Evolutionary conservation across 345 rosid genomes (phyloP).

Genomic region (Firmiana major): DNA sequence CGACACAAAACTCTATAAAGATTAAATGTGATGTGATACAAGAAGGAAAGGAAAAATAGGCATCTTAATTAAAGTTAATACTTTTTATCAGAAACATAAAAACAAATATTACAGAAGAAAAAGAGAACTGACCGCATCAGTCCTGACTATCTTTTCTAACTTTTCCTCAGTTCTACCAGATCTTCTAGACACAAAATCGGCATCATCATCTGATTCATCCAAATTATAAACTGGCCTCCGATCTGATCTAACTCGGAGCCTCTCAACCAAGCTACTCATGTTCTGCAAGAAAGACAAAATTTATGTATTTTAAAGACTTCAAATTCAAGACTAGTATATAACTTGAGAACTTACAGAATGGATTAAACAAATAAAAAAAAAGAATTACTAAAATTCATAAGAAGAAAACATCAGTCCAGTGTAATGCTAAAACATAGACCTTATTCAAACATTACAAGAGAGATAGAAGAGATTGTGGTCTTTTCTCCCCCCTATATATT

Average conservation of each 20-base stretch:
- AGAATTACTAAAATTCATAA: not conserved
- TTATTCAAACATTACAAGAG: not conserved
- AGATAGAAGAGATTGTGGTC: not conserved
- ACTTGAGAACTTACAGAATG: not conserved
- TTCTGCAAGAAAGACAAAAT: conserved; percentile 42
- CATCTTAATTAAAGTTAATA: not conserved
- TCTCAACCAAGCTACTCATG: conserved; percentile 98
- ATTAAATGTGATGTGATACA: not conserved
- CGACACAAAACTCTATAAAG: not conserved
- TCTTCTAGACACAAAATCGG: conserved; percentile 56
- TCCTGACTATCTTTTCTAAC: conserved; percentile 70
- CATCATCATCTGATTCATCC: conserved; percentile 94
- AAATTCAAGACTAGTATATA: not conserved
- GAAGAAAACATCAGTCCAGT: not conserved
- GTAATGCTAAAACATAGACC: not conserved
- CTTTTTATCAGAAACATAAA: not conserved
- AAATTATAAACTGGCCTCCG: conserved; percentile 79
- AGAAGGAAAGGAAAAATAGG: not conserved
- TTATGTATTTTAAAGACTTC: not conserved
- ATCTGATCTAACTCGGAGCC: conserved; percentile 86
- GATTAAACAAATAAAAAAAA: not conserved
- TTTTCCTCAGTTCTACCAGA: conserved; percentile 35
- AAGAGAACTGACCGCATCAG: conserved; percentile 63
- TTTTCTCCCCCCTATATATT: not conserved
- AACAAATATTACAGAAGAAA: not conserved